phyloP scores from a whole-genome alignment of 495 filamentous ascomycete genomes.

The Podospora pseudoanserina region DNA sequence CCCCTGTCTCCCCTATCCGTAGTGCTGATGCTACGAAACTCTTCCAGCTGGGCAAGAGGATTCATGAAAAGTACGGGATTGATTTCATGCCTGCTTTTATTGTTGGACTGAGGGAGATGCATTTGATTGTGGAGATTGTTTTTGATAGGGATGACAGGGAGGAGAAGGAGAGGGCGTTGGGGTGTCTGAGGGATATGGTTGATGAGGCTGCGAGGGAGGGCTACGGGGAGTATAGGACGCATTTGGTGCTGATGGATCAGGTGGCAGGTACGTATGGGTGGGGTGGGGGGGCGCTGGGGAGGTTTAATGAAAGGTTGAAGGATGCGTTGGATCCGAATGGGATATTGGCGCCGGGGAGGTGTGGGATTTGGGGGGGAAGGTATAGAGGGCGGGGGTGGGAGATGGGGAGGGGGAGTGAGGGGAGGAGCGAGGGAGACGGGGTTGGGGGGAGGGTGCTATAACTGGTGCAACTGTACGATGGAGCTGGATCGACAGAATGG shows the following conservation, averaged over 20 bases:
- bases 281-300: constrained; percentile 50
- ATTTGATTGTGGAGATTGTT: constrained; percentile 56
- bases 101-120: constrained; percentile 54
- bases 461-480: too few species aligned
- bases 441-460: constrained; percentile 13
- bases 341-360: constrained; percentile 54
- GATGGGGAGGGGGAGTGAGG: constrained; percentile 30
- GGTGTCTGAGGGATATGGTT: constrained; percentile 46
- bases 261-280: constrained; percentile 56
- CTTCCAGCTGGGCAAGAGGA: constrained; percentile 40
- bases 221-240: constrained; percentile 57
- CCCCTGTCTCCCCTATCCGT: constrained; percentile 52
- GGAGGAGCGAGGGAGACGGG: constrained; percentile 28
- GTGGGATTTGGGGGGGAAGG: constrained; percentile 54
- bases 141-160: constrained; percentile 47
- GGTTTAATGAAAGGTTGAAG: constrained; percentile 54
- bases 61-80: constrained; percentile 42
- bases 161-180: constrained; percentile 35
- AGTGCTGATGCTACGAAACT: constrained; percentile 47
- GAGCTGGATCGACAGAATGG: too few species aligned
- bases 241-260: constrained; percentile 55
- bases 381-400: constrained; percentile 43
- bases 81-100: constrained; percentile 52
- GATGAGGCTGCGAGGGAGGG: constrained; percentile 46
- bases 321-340: constrained; percentile 58